A percentile compares a stretch with the other conserved stretches of the same genome.
Evolutionary conservation across 768 basidiomycete species (phyloP).

Genomic region (Phylloporus arenicola): DNA sequence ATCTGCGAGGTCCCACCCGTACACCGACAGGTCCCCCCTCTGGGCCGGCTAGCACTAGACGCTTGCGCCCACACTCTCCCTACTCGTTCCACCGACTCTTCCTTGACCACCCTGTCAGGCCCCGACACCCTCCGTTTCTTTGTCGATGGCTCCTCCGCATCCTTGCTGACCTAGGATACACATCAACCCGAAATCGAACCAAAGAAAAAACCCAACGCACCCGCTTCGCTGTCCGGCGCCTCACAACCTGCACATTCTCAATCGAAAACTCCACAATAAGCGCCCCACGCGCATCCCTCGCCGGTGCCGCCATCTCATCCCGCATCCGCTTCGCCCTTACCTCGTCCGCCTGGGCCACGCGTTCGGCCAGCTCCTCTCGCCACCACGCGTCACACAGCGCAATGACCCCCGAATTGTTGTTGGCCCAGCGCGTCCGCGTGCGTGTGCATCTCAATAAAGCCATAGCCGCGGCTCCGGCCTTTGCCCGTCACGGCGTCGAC

Average conservation of each 20-base stretch:
- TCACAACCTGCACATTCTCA: conserved; percentile 91
- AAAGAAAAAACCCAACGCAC: conserved; percentile 3
- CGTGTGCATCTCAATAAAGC: conserved; percentile 84
- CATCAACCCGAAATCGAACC: neutral
- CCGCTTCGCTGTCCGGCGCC: conserved; percentile 54
- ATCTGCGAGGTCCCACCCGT: too few relatives aligned
- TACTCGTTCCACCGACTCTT: conserved; percentile 3
- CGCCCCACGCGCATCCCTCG: conserved; percentile 40
- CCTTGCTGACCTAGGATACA: neutral
- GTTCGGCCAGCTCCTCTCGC: conserved; percentile 66
- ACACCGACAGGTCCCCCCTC: too few relatives aligned
- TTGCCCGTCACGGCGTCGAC: conserved; percentile 83
- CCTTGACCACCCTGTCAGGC: conserved; percentile 22
- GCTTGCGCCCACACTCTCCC: too few relatives aligned
- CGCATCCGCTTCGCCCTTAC: conserved; percentile 55
- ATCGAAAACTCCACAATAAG: conserved; percentile 93
- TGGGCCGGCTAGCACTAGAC: too few relatives aligned
- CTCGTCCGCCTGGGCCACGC: conserved; percentile 50
- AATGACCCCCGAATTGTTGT: conserved; percentile 72
- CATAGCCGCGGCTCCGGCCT: conserved; percentile 89
- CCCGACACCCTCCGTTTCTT: conserved; percentile 38
- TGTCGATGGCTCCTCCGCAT: conserved; percentile 30
- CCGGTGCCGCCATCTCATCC: conserved; percentile 40
- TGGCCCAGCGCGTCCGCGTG: conserved; percentile 92
- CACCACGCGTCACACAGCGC: conserved; percentile 76